Conservation (phyloP, 169 alveolate genomes). For the Perkinsus marinus region DNA sequence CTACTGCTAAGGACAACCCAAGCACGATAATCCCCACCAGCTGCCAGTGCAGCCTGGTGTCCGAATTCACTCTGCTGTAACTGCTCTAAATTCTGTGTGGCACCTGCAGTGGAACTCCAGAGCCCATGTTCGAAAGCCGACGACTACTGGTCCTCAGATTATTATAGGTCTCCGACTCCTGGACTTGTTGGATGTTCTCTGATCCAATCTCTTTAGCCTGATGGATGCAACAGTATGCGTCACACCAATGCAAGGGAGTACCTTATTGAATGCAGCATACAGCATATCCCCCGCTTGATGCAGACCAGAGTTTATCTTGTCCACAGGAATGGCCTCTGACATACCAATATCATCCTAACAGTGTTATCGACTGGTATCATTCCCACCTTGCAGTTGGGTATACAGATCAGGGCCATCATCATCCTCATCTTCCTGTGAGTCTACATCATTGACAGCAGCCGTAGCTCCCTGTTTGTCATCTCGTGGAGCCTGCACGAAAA, state of each 20-base stretch:
- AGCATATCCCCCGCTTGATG: neutral
- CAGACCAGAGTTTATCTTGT: neutral
- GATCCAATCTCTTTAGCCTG: neutral
- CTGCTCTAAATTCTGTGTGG: neutral
- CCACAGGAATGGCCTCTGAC: neutral
- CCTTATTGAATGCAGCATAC: neutral
- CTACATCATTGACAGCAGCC: neutral
- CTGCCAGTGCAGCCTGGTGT: neutral
- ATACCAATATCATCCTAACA: too few relatives aligned
- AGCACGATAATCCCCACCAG: neutral
- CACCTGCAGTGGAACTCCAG: neutral
- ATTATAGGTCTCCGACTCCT: neutral
- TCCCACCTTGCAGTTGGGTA: neutral
- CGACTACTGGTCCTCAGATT: neutral
- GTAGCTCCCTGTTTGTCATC: neutral
- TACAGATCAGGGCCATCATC: neutral
- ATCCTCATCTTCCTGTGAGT: neutral
- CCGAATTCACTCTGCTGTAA: neutral
- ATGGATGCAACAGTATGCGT: neutral
- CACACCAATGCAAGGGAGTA: neutral
- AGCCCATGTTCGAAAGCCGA: neutral
- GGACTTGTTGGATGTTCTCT: neutral
- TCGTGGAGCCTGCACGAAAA: neutral
- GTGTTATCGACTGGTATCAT: too few relatives aligned
- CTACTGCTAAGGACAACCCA: too few relatives aligned